Evolutionary conservation across 345 rosid species (phyloP).

Genomic region (Trapa bicornis): DNA sequence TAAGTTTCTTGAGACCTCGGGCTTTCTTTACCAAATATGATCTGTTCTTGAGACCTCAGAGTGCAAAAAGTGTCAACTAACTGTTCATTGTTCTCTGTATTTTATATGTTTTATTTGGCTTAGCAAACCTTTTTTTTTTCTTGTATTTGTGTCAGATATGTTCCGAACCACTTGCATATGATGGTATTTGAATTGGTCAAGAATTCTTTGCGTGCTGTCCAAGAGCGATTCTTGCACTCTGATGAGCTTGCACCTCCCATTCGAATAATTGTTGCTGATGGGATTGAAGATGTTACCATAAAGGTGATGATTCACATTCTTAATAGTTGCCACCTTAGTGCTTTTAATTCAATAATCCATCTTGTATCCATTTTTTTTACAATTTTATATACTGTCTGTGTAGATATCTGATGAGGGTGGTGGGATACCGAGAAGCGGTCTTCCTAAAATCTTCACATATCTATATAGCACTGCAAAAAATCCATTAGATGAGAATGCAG

Average conservation of each 20-base stretch:
- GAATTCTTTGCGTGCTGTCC: constrained; percentile 92
- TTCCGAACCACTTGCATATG: constrained; percentile 81
- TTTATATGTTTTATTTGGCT: neutral
- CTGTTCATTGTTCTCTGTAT: neutral
- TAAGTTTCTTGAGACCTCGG: neutral
- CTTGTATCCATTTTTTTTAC: neutral
- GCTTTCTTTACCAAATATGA: too few species aligned
- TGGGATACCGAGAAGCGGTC: constrained; percentile 94
- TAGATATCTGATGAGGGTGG: constrained; percentile 98
- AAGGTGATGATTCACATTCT: constrained; percentile 32
- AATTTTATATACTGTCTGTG: neutral
- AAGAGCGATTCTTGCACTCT: constrained; percentile 64
- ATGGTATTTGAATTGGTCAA: constrained; percentile 95
- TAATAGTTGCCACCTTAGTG: neutral
- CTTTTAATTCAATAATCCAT: neutral
- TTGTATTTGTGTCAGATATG: constrained; percentile 41
- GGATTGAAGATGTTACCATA: constrained; percentile 94
- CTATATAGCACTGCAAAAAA: constrained; percentile 91
- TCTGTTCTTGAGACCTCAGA: too few species aligned
- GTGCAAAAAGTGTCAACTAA: neutral
- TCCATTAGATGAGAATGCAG: constrained; percentile 59
- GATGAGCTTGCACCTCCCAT: constrained; percentile 71
- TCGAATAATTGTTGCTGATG: constrained; percentile 85
- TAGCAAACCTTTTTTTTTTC: neutral
- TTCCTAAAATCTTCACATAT: constrained; percentile 88